These are phyloP conservation scores for Penicillium sp. DNA, from an alignment of 2,329 filamentous ascomycete genomes.

Conservation along the genomic window DNA sequence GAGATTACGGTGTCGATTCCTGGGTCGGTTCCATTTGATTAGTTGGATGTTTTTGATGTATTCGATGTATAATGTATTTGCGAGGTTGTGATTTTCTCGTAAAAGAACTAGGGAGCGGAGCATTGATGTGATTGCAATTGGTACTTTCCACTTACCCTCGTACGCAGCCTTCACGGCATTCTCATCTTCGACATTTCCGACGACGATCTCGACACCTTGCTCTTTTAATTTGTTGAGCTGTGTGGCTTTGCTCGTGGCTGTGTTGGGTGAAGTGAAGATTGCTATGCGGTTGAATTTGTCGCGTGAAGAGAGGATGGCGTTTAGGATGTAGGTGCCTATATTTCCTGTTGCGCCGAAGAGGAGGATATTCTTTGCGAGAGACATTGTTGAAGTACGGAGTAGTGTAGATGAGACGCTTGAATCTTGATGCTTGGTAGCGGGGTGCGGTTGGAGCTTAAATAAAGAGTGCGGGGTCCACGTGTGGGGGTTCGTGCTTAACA, in stretches of 20 bases:
- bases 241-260: constrained; percentile 49
- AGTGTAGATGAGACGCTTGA: not conserved
- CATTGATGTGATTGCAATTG: too few relatives aligned
- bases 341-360: constrained; percentile 51
- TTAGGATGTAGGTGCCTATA: constrained; percentile 52
- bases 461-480: constrained; percentile 11
- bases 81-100: not conserved
- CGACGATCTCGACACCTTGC: constrained; percentile 52
- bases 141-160: constrained; percentile 34
- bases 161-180: constrained; percentile 56
- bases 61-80: not conserved
- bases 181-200: constrained; percentile 54
- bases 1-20: constrained; percentile 63
- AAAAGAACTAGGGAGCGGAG: too few relatives aligned
- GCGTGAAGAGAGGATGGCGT: constrained; percentile 48
- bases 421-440: not conserved
- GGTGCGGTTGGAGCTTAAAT: not conserved
- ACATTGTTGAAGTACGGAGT: constrained; percentile 11
- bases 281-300: constrained; percentile 50
- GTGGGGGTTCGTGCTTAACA: constrained; percentile 8
- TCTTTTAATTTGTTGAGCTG: constrained; percentile 48
- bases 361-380: constrained; percentile 42
- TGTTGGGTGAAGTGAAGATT: constrained; percentile 56
- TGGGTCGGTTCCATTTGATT: constrained; percentile 22
- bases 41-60: constrained; percentile 2